A percentile compares a stretch with the other conserved stretches of the same genome.
phyloP scores from a whole-genome alignment of 2,329 filamentous ascomycete genomes.

The Aspergillus pseudotamarii region DNA sequence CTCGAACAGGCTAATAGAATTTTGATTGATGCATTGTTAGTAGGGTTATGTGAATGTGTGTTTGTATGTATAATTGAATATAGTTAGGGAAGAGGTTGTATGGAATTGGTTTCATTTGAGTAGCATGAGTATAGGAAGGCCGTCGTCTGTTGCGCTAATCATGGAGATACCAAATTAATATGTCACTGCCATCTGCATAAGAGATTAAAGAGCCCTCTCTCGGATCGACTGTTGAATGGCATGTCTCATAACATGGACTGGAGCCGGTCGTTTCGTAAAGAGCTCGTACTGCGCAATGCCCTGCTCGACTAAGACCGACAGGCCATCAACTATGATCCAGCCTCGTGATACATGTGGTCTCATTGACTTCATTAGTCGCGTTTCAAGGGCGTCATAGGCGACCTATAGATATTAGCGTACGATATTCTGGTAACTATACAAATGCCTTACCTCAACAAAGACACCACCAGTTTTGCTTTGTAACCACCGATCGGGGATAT shows the following conservation, averaged over 20 bases:
- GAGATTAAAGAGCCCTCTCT: not conserved
- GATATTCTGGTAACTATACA: not conserved
- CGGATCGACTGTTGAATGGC: not conserved
- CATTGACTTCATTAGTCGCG: not conserved
- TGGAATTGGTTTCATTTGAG: too few species aligned
- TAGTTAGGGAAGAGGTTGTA: too few species aligned
- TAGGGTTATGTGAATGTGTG: too few species aligned
- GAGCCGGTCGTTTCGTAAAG: constrained; percentile 26
- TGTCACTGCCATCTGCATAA: not conserved
- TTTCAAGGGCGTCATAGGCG: not conserved
- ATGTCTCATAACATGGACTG: constrained; percentile 25
- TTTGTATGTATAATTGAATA: too few species aligned
- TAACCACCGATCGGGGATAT: not conserved
- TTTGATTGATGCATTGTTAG: too few species aligned
- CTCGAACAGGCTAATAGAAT: too few species aligned
- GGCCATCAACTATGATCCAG: constrained; percentile 28
- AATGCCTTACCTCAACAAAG: not conserved
- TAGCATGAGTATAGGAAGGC: not conserved
- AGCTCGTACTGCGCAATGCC: constrained; percentile 30
- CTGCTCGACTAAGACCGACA: constrained; percentile 25
- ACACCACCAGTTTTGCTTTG: not conserved
- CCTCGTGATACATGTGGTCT: constrained; percentile 10
- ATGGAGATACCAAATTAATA: not conserved
- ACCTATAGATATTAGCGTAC: not conserved
- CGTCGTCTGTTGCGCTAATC: not conserved